Percentiles rank a stretch among this genome's conserved stretches.
These are phyloP conservation scores for Alternaria alternata DNA, from an alignment of 2,329 filamentous ascomycete species.

Conservation along the genomic window DNA sequence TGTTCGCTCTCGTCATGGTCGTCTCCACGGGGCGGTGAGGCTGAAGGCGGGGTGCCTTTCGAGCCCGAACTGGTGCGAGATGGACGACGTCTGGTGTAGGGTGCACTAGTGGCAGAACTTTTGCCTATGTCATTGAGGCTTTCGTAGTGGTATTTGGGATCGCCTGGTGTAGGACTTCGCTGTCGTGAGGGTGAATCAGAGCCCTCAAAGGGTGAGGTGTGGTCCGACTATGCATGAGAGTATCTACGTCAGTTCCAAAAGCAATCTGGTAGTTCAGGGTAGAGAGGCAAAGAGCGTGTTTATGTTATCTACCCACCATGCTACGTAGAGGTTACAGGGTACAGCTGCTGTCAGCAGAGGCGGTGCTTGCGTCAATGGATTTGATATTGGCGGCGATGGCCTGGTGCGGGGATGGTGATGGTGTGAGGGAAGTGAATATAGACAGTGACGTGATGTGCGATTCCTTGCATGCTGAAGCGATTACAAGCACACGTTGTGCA, in stretches of 20 bases:
- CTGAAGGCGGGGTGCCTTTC: slow-evolving; percentile 28
- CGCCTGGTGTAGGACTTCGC: slow-evolving; percentile 27
- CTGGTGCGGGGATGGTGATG: slow-evolving; percentile 28
- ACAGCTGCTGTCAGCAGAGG: slow-evolving; percentile 32
- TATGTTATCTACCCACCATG: slow-evolving; percentile 50
- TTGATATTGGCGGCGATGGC: slow-evolving; percentile 39
- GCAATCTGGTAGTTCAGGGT: slow-evolving; percentile 12
- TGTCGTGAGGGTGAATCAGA: slow-evolving; percentile 27
- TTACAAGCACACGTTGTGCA: slow-evolving; percentile 42
- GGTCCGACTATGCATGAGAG: slow-evolving; percentile 40
- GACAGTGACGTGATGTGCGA: slow-evolving; percentile 41
- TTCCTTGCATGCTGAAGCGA: slow-evolving; percentile 49
- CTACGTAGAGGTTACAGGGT: slow-evolving; percentile 39
- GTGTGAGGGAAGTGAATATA: slow-evolving; percentile 32
- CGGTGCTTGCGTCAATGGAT: slow-evolving; percentile 46
- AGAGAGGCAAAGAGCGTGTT: slow-evolving; percentile 19
- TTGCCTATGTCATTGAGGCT: slow-evolving; percentile 19
- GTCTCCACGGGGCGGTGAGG: slow-evolving; percentile 31
- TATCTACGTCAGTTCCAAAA: slow-evolving; percentile 35
- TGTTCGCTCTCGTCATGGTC: slow-evolving; percentile 33
- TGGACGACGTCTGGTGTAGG: slow-evolving; percentile 35
- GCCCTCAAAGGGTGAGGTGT: slow-evolving; percentile 34
- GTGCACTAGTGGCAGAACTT: slow-evolving; percentile 15
- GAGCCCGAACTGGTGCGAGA: slow-evolving; percentile 32
- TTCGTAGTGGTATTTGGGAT: slow-evolving; percentile 24